Percentiles rank a stretch among this genome's conserved stretches.
These are phyloP conservation scores for Aspergillus sp. DNA, from an alignment of 2,329 filamentous ascomycete genomes.

Conservation along the genomic window DNA sequence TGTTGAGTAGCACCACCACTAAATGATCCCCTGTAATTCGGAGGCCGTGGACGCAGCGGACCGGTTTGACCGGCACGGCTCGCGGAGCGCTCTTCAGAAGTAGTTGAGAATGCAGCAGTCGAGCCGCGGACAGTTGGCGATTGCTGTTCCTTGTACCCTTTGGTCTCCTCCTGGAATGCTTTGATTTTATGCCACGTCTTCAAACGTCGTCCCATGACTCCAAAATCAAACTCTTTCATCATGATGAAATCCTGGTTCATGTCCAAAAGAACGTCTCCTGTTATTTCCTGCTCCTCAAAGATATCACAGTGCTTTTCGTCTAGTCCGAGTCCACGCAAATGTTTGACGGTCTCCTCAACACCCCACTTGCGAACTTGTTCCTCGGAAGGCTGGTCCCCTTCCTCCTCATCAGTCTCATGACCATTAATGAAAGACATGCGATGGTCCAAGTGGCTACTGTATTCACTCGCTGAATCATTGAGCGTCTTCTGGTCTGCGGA, in stretches of 20 bases:
- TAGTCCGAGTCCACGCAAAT: constrained; percentile 81
- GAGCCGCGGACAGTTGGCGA: constrained; percentile 34
- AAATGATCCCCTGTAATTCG: constrained; percentile 33
- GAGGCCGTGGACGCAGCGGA: constrained; percentile 50
- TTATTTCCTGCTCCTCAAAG: constrained; percentile 94
- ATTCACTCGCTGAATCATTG: constrained; percentile 86
- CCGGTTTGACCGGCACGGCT: constrained; percentile 43
- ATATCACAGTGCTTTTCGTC: constrained; percentile 91
- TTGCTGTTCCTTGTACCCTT: constrained; percentile 57
- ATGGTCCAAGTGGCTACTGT: constrained; percentile 77
- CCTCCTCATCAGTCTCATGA: constrained; percentile 93
- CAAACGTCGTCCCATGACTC: constrained; percentile 83
- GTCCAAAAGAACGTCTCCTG: constrained; percentile 86
- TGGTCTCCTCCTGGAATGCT: constrained; percentile 83
- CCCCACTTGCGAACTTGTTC: constrained; percentile 80
- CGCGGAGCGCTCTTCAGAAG: constrained; percentile 51
- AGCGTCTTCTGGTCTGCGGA: constrained; percentile 57
- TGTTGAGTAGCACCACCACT: constrained; percentile 33
- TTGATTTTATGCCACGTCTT: constrained; percentile 99
- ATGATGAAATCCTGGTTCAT: constrained; percentile 97
- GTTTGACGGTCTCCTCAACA: constrained; percentile 81
- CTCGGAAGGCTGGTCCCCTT: constrained; percentile 69
- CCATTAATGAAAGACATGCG: constrained; percentile 90
- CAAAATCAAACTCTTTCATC: constrained; percentile 92
- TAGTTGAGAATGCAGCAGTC: constrained; percentile 48